Base-by-base conservation (phyloP, 2,329 filamentous ascomycete genomes). In the Metarhizium sp. region DNA sequence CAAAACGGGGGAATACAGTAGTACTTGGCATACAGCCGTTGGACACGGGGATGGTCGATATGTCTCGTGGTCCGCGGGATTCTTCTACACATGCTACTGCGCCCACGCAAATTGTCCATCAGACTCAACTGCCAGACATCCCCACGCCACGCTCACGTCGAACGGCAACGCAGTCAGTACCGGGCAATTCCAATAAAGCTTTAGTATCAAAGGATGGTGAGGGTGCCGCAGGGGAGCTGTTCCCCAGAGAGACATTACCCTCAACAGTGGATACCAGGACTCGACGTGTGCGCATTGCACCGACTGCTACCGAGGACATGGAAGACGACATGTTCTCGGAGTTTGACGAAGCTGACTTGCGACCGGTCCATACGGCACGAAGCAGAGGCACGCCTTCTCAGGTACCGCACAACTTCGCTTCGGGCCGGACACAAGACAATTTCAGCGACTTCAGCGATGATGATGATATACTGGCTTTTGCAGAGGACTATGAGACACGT, bases 401-500 rank as follows among this genome's bases (percentile, higher is more conserved):
- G 6, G 7, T 13, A 13, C 29, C 43, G 25, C 20, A 43, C n/a
- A 6, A 43, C 11, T 18, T 18, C 14, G 20, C 51, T 38, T 43
- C 51, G 18, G 47, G 51, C 50, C 59, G 57, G 8, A 25, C 49
- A 8, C 59, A 64, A 36, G 68, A 72, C 51, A 66, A 71, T 52
- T 74, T 73, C 57, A 76, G 74, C 60, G 76, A 78, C 53, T 78
- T 78, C 54, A 75, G 74, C 55, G 75, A 79, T 47, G 77, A 78
- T 55, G 71, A 75, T 52, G 77, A 77, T 46, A 78, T 82, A 73
- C 67, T 80, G 34, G 78, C 76, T 32, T 70, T 79, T 55, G 78
- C 76, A 11, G 71, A 80, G 57, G 71, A 77, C 59, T 74, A 77
- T 42, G 78, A 81, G 59, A 69, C 69, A 58, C 69, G 68, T 16